Percentiles rank a stretch among this genome's conserved stretches.
Conservation (phyloP, 176 grass and related monocot genomes). For the Guadua angustifolia region DNA sequence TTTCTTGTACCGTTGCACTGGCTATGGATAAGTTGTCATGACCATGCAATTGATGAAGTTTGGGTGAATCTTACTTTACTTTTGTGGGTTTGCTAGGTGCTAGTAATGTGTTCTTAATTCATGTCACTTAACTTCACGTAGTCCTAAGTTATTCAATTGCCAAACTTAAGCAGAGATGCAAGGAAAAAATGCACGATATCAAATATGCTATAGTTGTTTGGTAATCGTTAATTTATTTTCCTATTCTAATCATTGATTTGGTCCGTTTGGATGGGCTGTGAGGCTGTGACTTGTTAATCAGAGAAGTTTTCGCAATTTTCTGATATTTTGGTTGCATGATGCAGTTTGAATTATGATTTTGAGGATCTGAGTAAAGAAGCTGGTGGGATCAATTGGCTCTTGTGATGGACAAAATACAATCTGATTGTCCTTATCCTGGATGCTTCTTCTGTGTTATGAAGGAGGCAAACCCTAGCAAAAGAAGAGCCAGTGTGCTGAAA, state of each 20-base stretch:
- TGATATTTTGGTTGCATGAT: conserved; percentile 29
- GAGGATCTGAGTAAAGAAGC: conserved; percentile 40
- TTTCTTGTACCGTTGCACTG: not conserved
- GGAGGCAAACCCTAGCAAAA: conserved; percentile 89
- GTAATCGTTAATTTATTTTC: not conserved
- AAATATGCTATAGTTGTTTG: conserved; percentile 15
- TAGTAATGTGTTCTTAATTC: not conserved
- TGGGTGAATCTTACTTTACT: not conserved
- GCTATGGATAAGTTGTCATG: not conserved
- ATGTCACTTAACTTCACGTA: not conserved
- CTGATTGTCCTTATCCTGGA: conserved; percentile 93
- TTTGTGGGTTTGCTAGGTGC: conserved; percentile 8
- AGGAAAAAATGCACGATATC: not conserved
- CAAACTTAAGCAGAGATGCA: not conserved
- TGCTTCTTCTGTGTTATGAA: conserved; percentile 99
- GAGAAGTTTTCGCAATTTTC: not conserved
- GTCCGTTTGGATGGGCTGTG: not conserved
- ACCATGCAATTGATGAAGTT: not conserved
- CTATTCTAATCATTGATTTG: not conserved
- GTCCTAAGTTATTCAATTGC: not conserved
- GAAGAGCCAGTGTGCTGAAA: conserved; percentile 82
- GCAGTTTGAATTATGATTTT: conserved; percentile 45
- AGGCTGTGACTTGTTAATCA: not conserved
- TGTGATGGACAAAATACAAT: conserved; percentile 74
- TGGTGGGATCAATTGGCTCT: not conserved